A percentile compares a stretch with the other conserved stretches of the same genome.
Evolutionary conservation across 2,329 filamentous ascomycete species (phyloP).

Genomic region (Exophiala calicioides): DNA sequence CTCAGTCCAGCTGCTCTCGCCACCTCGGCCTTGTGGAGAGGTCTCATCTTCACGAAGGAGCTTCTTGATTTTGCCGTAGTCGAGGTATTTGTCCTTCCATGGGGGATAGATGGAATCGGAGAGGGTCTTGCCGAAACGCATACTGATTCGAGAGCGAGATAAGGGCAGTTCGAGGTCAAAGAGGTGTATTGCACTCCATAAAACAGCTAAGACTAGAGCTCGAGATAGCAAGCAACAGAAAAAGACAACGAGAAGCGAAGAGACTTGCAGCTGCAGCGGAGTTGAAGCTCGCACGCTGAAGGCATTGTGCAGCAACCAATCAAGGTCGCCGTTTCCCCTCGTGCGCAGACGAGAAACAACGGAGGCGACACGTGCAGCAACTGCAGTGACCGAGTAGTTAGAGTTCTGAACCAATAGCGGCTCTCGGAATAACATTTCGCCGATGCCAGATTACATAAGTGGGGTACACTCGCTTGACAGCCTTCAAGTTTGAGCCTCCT

Average conservation of each 20-base stretch:
- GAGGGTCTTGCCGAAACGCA: slow-evolving; percentile 94
- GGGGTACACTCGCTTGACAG: too few species aligned
- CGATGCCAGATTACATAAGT: too few species aligned
- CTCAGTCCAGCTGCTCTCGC: slow-evolving; percentile 78
- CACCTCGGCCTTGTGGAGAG: slow-evolving; percentile 46
- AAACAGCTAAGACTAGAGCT: not conserved
- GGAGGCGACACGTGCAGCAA: too few species aligned
- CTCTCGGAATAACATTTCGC: not conserved
- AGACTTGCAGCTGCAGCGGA: not conserved
- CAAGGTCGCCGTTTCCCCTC: slow-evolving; percentile 1
- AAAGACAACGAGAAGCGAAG: not conserved
- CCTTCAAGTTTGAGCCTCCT: too few species aligned
- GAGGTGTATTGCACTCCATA: not conserved
- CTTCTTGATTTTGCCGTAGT: slow-evolving; percentile 90
- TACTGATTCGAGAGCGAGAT: slow-evolving; percentile 41
- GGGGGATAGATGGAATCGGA: slow-evolving; percentile 76
- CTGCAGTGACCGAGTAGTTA: too few species aligned
- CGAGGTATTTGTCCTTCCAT: slow-evolving; percentile 93
- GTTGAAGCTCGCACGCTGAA: not conserved
- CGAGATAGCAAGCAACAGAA: not conserved
- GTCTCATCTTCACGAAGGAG: slow-evolving; percentile 76
- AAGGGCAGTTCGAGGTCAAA: not conserved
- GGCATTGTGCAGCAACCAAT: slow-evolving; percentile 3
- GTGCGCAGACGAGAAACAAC: too few species aligned
- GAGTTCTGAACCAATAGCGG: not conserved